Evolutionary conservation across 2,329 filamentous ascomycete genomes (phyloP), one percentile per base, ranked within the genome.

Genomic region (Pestalotiopsis sp.): DNA sequence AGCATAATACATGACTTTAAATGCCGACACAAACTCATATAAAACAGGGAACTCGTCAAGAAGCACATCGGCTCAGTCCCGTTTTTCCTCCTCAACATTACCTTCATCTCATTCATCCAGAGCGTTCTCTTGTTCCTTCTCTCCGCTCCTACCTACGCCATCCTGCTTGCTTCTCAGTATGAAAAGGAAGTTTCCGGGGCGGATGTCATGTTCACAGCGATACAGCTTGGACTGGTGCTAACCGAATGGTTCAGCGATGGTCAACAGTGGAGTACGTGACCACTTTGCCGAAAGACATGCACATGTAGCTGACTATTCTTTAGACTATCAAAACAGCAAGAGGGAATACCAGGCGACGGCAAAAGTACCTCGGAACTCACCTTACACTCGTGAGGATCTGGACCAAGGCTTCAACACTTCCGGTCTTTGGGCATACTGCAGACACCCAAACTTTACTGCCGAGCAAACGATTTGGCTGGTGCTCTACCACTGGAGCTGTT

Each of bases 391-490:
- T 73, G 89, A 89, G 70, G 94, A 97, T 67, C 88, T 99, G 31
- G 94, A 98, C 72, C 92, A 95, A 49, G 96, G 96, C 57, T 99
- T 99, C 81, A 86, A 93, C 72, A 92, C 93, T 9, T 89, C 86
- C 4, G 96, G 96, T 0, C 84, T 99, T 7, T 99, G 93, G 91
- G 91, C 90, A 0, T 94, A 91, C 84, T 95, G 92, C 74, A 89
- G 96, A 61, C 97, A 99, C 79, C 96, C 96, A 62, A 99, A 99
- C 80, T 99, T 98, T 77, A 90, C 93, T 4, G 94, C 93, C 4
- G 96, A 99, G 81, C 96, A 98, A 82, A 85, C 90, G 38, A 90
- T 98, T 75, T 99, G 96, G 96, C 86, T 97, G 67, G 83, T 90
- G 9, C 81, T 98, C 66, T 98, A 98, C 80, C 89, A 94, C 76